Evolutionary conservation across 2,329 filamentous ascomycete species (phyloP), one percentile per base, ranked within the genome.

Genomic region (Chlorencoelia australis): DNA sequence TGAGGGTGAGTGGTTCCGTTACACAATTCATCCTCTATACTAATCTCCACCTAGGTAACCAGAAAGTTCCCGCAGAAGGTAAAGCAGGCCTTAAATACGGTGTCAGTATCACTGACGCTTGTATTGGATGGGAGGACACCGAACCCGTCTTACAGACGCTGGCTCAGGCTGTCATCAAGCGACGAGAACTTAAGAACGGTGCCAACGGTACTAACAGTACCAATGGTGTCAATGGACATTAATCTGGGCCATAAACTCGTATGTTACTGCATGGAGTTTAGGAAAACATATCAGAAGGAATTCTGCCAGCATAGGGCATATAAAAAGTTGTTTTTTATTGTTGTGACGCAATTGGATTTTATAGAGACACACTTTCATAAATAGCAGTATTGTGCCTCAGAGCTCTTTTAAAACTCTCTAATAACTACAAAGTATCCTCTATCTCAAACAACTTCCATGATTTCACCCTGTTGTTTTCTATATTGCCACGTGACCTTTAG

Each of bases 31-130:
- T n/a, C n/a, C 16, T 27, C 2, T 17, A 30, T 30, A 32, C 40
- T 46, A 35, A 45, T n/a, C 7, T 25, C 16, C 25, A 11, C 22
- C 1, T 49, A 79, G 80, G 88, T 49, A 83, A 72, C 62, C 91
- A 98, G 60, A 95, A 95, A 63, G 85, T 95, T 3, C 85, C 88
- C 21, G 70, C 77, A 37, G 85, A 94, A 64, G 89, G 88, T 56
- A 86, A 83, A 61, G 69, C 73, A 7, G 87, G 80, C 21, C 73
- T 96, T 43, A 81, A 94, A 66, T 88, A 94, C 62, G 91, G 91
- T 52, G 83, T 96, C 56, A 91, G 83, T 59, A 96, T 96, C 60
- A 98, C 91, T 0, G 91, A 98, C 62, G 89, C 91, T 32, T 98
- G 91, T 64, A 95, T 98, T 58, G 71, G 79, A 61, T 96, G 88